phyloP scores from a whole-genome alignment of 1,284 basidiomycete species.

The Tilletiopsis washingtonensis region DNA sequence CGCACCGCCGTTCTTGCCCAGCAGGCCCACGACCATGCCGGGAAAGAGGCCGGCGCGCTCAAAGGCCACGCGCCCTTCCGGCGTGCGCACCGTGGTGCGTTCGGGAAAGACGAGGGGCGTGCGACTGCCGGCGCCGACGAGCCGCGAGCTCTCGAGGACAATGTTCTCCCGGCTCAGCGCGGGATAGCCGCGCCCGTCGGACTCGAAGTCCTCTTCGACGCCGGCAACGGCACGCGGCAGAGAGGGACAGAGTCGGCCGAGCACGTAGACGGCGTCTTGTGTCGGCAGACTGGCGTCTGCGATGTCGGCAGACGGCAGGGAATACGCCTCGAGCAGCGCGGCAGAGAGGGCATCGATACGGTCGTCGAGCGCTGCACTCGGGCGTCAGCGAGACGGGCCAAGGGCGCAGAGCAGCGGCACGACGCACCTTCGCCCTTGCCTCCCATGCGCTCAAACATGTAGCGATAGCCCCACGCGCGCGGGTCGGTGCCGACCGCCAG shows the following conservation, averaged over 20 bases:
- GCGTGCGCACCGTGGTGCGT: constrained; percentile 22
- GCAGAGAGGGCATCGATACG: constrained; percentile 31
- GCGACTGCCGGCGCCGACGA: constrained; percentile 36
- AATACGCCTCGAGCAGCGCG: constrained; percentile 25
- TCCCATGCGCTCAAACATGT: constrained; percentile 38
- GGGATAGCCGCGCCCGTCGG: neutral
- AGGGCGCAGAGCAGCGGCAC: neutral
- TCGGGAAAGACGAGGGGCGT: constrained; percentile 23
- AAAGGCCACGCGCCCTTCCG: constrained; percentile 5
- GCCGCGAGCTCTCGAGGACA: constrained; percentile 28
- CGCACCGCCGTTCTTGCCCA: constrained; percentile 83
- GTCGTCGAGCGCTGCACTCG: constrained; percentile 24
- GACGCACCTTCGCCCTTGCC: constrained; percentile 33
- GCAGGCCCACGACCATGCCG: constrained; percentile 78
- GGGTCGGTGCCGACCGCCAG: constrained; percentile 40
- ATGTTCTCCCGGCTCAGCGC: constrained; percentile 4
- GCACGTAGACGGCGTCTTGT: constrained; percentile 39
- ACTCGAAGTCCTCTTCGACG: constrained; percentile 3
- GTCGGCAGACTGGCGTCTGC: constrained; percentile 31
- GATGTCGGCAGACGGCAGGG: constrained; percentile 18
- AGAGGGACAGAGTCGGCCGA: constrained; percentile 30
- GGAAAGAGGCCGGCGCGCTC: constrained; percentile 64
- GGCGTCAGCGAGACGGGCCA: constrained; percentile 9
- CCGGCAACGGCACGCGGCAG: neutral
- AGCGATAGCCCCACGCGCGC: constrained; percentile 41